A percentile compares a stretch with the other conserved stretches of the same genome.
Conservation (phyloP, 129 eudicot species). For the Glebionis coronaria region DNA sequence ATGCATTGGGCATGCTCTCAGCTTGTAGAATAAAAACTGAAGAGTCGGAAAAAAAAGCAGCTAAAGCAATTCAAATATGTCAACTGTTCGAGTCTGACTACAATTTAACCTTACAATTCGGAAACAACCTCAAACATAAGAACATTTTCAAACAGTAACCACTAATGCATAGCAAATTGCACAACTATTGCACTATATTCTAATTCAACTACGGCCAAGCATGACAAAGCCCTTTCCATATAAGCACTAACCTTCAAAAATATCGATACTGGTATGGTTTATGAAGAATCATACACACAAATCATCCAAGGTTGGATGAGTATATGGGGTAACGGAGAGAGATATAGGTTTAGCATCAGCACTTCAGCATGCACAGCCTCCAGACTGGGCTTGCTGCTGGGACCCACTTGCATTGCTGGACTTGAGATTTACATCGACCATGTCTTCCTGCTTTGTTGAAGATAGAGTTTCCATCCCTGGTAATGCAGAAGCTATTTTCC, state of each 20-base stretch:
- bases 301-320: neutral
- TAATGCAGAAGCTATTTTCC: slow-evolving; percentile 82
- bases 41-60: too few species aligned
- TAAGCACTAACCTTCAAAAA: slow-evolving; percentile 23
- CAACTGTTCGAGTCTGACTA: neutral
- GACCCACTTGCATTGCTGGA: slow-evolving; percentile 58
- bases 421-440: slow-evolving; percentile 88
- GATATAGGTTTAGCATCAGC: slow-evolving; percentile 31
- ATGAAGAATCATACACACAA: slow-evolving; percentile 2
- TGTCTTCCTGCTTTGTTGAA: slow-evolving; percentile 74
- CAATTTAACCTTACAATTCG: neutral
- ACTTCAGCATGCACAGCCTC: slow-evolving; percentile 71
- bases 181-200: neutral
- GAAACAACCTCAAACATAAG: neutral
- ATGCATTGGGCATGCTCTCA: too few species aligned
- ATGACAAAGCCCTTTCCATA: neutral
- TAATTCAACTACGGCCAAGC: slow-evolving; percentile 4
- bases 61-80: too few species aligned
- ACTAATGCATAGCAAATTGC: slow-evolving; percentile 7
- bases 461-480: slow-evolving; percentile 86
- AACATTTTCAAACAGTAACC: neutral
- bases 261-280: slow-evolving; percentile 6
- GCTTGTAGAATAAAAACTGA: too few species aligned
- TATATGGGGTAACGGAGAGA: neutral
- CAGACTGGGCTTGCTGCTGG: slow-evolving; percentile 59